Evolutionary conservation across 2,329 filamentous ascomycete species (phyloP), one percentile per base, ranked within the genome.

Genomic region (Colletotrichum musicola): DNA sequence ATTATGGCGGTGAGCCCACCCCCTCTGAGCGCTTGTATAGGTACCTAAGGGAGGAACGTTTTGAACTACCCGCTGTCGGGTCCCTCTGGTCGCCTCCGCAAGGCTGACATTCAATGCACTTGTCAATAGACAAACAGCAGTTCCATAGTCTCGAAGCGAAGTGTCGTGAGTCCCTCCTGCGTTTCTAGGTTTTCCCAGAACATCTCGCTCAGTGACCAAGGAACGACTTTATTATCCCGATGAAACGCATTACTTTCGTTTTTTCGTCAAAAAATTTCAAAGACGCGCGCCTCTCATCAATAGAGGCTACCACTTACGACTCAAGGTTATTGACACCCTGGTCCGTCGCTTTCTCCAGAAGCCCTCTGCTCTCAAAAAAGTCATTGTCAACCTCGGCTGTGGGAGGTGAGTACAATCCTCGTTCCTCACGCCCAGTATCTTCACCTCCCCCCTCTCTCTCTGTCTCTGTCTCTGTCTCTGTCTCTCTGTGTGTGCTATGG

Each of bases 111-210:
- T 49, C 22, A 14, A 25, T 40, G 6, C n/a, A 20, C 46, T 57
- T 50, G 54, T 42, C 58, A 40, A 66, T 25, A 93, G 88, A 98
- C 94, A 66, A 97, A 97, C 78, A 95, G 90, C 77, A 95, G 93
- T 80, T 97, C 93, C 75, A 97, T 97, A 73, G 91, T 95, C 16
- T 97, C 94, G 14, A 98, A 98, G 78, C 86, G 94, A 73, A 96
- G 94, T 74, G 95, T 98, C n/a, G 94, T 97, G 77, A 50, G 66
- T 47, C 47, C 6, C 16, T 10, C 16, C 16, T 20, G 6, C 27
- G 44, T 22, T 5, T 40, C 30, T 6, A 16, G 38, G 27, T 20
- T 6, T n/a, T 12, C 18, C 18, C 12, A 18, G 38, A 38, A 44
- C 4, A 35, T 38, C n/a, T 38, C 12, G 20, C 20, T 53, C 22